A percentile compares a stretch with the other conserved stretches of the same genome.
phyloP scores from a whole-genome alignment of 108 stramenopile species.

The Nitzschia sp. region DNA sequence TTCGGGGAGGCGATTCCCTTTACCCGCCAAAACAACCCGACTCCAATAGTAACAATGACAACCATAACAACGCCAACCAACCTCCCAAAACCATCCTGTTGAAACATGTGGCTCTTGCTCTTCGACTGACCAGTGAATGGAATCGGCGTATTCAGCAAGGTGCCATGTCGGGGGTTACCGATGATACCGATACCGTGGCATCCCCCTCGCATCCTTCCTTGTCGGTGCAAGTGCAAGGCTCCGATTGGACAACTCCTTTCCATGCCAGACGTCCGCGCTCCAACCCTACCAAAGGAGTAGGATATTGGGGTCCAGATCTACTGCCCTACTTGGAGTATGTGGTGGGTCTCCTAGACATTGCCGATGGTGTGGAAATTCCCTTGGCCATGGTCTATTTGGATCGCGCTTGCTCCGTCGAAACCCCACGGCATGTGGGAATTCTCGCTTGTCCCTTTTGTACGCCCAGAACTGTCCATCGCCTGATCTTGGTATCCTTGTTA shows the following conservation, averaged over 20 bases:
- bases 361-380: slow-evolving; percentile 24
- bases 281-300: slow-evolving; percentile 8
- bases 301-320: slow-evolving; percentile 49
- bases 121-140: slow-evolving; percentile 40
- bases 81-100: slow-evolving; percentile 21
- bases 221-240: too few species aligned
- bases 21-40: too few species aligned
- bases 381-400: slow-evolving; percentile 56
- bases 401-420: slow-evolving; percentile 52
- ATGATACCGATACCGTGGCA: slow-evolving; percentile 16
- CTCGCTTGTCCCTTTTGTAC: slow-evolving; percentile 42
- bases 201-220: slow-evolving; percentile 10
- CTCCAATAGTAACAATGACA: background rate
- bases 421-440: slow-evolving; percentile 31
- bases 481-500: slow-evolving; percentile 31
- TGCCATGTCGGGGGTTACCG: background rate
- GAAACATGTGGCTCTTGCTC: slow-evolving; percentile 28
- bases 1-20: too few species aligned
- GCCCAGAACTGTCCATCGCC: slow-evolving; percentile 46
- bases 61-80: slow-evolving; percentile 9
- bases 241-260: slow-evolving; percentile 26
- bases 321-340: slow-evolving; percentile 33
- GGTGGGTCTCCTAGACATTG: slow-evolving; percentile 11
- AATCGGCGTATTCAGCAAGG: slow-evolving; percentile 35
- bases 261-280: slow-evolving; percentile 36